These are phyloP conservation scores for Phytophthora palmivora DNA, from an alignment of 352 stramenopile genomes.

Conservation along the genomic window DNA sequence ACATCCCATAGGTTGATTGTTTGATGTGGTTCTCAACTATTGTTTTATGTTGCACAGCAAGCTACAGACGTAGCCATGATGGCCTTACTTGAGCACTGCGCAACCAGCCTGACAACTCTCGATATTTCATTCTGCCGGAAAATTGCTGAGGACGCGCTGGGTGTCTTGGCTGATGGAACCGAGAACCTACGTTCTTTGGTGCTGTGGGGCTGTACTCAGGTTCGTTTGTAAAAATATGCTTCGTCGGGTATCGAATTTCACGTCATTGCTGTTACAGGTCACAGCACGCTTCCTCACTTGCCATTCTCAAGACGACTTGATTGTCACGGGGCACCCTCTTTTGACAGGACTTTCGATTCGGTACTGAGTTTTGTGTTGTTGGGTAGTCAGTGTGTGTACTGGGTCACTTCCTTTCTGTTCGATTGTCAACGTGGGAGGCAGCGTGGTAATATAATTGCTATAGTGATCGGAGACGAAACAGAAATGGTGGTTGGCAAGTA, in stretches of 20 bases:
- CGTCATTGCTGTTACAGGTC: slow-evolving; percentile 42
- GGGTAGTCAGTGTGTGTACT: no score
- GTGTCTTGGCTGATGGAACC: slow-evolving; percentile 58
- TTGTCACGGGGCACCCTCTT: slow-evolving; percentile 72
- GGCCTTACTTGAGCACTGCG: slow-evolving; percentile 59
- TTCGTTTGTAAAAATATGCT: slow-evolving; percentile 22
- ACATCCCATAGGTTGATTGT: background rate
- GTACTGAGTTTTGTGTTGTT: slow-evolving; percentile 47
- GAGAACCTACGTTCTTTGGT: slow-evolving; percentile 57
- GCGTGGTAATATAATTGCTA: slow-evolving; percentile 15
- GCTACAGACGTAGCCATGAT: slow-evolving; percentile 59
- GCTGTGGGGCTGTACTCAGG: slow-evolving; percentile 83
- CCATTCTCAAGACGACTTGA: slow-evolving; percentile 68
- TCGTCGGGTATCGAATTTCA: background rate
- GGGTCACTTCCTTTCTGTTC: no score
- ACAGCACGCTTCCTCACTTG: slow-evolving; percentile 74
- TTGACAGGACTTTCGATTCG: slow-evolving; percentile 79
- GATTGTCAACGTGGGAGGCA: slow-evolving; percentile 1
- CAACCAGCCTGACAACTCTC: slow-evolving; percentile 47
- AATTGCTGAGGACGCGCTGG: slow-evolving; percentile 72
- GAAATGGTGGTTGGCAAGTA: slow-evolving; percentile 11
- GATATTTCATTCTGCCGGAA: slow-evolving; percentile 85
- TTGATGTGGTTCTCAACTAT: slow-evolving; percentile 1
- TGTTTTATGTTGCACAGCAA: slow-evolving; percentile 46
- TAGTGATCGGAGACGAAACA: slow-evolving; percentile 17